These are phyloP conservation scores for Ceratocystis destructans DNA, from an alignment of 2,329 filamentous ascomycete genomes.

Conservation along the genomic window DNA sequence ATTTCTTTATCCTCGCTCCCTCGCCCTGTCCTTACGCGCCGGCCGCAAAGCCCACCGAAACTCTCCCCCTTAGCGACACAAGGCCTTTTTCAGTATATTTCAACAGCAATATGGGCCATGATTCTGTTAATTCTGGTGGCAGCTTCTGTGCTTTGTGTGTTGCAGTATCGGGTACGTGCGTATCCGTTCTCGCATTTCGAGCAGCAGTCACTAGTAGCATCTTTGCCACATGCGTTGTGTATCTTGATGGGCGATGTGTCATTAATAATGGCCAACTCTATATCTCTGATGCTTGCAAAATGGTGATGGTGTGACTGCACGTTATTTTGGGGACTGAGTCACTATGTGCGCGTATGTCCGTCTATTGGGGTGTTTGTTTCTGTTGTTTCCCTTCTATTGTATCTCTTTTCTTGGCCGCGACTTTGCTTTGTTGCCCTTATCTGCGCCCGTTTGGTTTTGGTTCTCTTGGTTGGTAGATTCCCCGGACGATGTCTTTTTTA, in stretches of 20 bases:
- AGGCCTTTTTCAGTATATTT: background rate
- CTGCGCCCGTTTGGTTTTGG: slow-evolving; percentile 2
- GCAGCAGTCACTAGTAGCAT: slow-evolving; percentile 14
- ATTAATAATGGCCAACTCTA: slow-evolving; percentile 16
- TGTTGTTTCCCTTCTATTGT: slow-evolving; percentile 14
- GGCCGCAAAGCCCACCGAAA: background rate
- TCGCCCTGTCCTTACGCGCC: background rate
- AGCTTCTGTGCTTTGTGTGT: slow-evolving; percentile 7
- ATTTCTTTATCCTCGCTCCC: background rate
- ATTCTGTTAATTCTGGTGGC: background rate
- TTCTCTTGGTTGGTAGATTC: slow-evolving; percentile 10
- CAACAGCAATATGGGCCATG: background rate
- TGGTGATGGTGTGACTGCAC: slow-evolving; percentile 16
- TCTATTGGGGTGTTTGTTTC: background rate
- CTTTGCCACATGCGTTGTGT: slow-evolving; percentile 7
- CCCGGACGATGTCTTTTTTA: slow-evolving; percentile 14
- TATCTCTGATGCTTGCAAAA: slow-evolving; percentile 17
- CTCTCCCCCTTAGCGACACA: background rate
- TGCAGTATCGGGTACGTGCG: slow-evolving; percentile 15
- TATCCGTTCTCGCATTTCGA: slow-evolving; percentile 14
- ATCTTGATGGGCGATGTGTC: slow-evolving; percentile 21
- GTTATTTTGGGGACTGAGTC: too few relatives aligned
- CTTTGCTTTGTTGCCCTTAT: slow-evolving; percentile 1
- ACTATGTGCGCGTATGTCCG: too few relatives aligned
- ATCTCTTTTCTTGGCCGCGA: slow-evolving; percentile 15